A percentile compares a stretch with the other conserved stretches of the same genome.
These are phyloP conservation scores for Ilyonectria destructans DNA, from an alignment of 2,329 filamentous ascomycete genomes.

Conservation along the genomic window DNA sequence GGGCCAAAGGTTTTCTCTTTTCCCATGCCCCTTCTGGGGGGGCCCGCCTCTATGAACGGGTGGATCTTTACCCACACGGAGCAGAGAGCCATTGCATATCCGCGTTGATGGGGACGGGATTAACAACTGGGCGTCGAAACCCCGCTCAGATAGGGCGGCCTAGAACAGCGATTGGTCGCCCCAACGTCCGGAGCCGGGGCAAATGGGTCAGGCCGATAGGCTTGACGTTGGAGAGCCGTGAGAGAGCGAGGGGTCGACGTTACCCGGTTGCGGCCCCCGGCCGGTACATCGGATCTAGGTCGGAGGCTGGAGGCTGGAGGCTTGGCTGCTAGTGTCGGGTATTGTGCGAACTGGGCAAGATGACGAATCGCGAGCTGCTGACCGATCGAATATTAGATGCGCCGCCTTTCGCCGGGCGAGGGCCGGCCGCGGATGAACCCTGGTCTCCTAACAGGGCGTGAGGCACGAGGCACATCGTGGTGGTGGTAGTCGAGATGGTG, in stretches of 20 bases:
- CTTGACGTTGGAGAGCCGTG: slow-evolving; percentile 19
- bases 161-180: slow-evolving; percentile 36
- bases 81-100: slow-evolving; percentile 26
- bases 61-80: slow-evolving; percentile 32
- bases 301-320: slow-evolving; percentile 21
- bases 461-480: background rate
- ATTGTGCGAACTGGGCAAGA: slow-evolving; percentile 28
- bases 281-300: slow-evolving; percentile 36
- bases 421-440: background rate
- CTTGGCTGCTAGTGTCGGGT: slow-evolving; percentile 22
- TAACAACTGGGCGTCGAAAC: slow-evolving; percentile 35
- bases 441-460: background rate
- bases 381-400: slow-evolving; percentile 29
- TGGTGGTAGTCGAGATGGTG: slow-evolving; percentile 7
- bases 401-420: slow-evolving; percentile 25
- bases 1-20: slow-evolving; percentile 29
- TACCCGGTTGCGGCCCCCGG: slow-evolving; percentile 30
- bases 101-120: slow-evolving; percentile 33
- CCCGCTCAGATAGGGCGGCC: slow-evolving; percentile 40
- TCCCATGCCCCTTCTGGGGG: slow-evolving; percentile 35
- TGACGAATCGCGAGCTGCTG: slow-evolving; percentile 34
- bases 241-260: slow-evolving; percentile 31
- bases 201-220: slow-evolving; percentile 24
- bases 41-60: slow-evolving; percentile 25
- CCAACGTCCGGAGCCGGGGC: slow-evolving; percentile 45